phyloP scores from a whole-genome alignment of 2,329 filamentous ascomycete genomes.

The Ophiocordyceps robertsii region DNA sequence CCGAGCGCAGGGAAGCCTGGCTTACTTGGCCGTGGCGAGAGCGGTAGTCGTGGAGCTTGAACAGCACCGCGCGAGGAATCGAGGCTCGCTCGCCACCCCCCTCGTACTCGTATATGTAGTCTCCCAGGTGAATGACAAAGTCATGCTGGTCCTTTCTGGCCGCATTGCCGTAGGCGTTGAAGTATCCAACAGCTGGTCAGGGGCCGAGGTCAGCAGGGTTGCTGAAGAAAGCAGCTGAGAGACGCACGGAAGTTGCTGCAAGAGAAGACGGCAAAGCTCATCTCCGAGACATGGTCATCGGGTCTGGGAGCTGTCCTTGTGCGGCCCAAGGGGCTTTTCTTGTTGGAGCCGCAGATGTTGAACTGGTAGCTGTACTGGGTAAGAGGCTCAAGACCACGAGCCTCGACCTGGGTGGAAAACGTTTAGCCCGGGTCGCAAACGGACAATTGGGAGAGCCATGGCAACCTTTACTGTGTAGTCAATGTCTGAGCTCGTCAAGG shows the following conservation, averaged over 20 bases:
- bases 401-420: conserved; percentile 39
- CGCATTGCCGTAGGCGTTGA: conserved; percentile 46
- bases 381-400: conserved; percentile 44
- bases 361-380: conserved; percentile 60
- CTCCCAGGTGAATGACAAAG: conserved; percentile 45
- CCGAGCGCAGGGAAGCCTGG: not conserved
- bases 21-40: conserved; percentile 23
- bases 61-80: conserved; percentile 15
- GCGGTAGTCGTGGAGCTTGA: conserved; percentile 27
- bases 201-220: not conserved
- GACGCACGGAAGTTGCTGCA: conserved; percentile 52
- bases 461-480: conserved; percentile 61
- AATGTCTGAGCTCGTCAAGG: conserved; percentile 58
- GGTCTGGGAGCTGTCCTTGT: conserved; percentile 55
- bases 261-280: conserved; percentile 56
- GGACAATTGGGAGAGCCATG: too few relatives aligned
- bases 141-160: conserved; percentile 46
- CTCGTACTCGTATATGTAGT: conserved; percentile 50
- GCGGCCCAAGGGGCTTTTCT: conserved; percentile 47
- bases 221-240: not conserved
- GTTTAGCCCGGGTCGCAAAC: not conserved
- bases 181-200: conserved; percentile 29
- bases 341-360: conserved; percentile 49
- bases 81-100: conserved; percentile 14
- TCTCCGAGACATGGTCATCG: conserved; percentile 38